Percentiles rank a stretch among this genome's conserved stretches.
These are phyloP conservation scores for Phytopythium vexans DNA, from an alignment of 352 stramenopile species.

Conservation along the genomic window DNA sequence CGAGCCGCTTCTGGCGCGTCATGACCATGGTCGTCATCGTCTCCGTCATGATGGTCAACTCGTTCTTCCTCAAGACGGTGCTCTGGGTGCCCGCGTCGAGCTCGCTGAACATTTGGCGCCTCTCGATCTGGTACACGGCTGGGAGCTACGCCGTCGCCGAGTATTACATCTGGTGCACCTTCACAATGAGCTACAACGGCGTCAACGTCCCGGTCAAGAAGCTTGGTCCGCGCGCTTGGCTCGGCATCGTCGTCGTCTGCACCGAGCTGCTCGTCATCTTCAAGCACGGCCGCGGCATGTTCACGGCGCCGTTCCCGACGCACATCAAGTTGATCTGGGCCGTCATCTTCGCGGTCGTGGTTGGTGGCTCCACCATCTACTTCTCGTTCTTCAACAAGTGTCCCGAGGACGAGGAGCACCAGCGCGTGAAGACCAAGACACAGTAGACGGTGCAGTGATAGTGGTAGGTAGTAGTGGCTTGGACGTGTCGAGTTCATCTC, in stretches of 20 bases:
- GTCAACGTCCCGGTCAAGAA: constrained; percentile 70
- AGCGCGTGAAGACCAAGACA: constrained; percentile 14
- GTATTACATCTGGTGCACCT: constrained; percentile 90
- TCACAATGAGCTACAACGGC: constrained; percentile 65
- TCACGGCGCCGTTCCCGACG: constrained; percentile 81
- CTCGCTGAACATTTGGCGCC: constrained; percentile 76
- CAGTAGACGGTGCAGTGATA: constrained; percentile 15
- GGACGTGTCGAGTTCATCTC: too few relatives aligned
- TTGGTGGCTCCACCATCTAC: constrained; percentile 82
- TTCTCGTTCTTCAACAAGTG: constrained; percentile 74
- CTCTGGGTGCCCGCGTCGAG: constrained; percentile 86
- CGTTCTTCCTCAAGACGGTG: constrained; percentile 94
- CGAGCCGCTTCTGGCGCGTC: constrained; percentile 88
- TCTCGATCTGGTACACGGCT: constrained; percentile 82
- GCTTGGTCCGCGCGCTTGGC: constrained; percentile 76
- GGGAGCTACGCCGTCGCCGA: constrained; percentile 85
- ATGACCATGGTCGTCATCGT: constrained; percentile 89
- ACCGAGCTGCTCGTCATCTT: constrained; percentile 78
- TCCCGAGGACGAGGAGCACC: constrained; percentile 18
- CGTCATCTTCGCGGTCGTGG: constrained; percentile 65
- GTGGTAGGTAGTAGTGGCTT: neutral
- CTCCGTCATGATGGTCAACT: constrained; percentile 94
- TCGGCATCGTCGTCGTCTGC: constrained; percentile 74
- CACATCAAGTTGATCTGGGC: constrained; percentile 81
- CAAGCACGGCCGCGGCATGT: constrained; percentile 86